phyloP scores from a whole-genome alignment of 305 asterid genomes.

The Fraxinus greggii region DNA sequence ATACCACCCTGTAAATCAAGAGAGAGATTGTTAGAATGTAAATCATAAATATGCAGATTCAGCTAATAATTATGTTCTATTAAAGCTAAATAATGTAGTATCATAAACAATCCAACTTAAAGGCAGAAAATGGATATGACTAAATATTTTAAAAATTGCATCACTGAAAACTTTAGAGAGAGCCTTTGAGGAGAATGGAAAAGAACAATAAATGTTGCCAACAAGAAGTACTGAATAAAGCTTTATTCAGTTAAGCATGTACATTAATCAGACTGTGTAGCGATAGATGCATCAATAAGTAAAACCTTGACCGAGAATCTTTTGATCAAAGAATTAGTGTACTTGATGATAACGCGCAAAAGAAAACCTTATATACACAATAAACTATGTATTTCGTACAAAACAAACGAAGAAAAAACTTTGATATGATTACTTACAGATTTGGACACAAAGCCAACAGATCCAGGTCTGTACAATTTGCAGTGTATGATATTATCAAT shows the following conservation, averaged over 20 bases:
- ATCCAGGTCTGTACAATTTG: conserved; percentile 96
- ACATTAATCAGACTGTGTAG: neutral
- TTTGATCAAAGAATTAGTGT: neutral
- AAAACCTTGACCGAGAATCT: conserved; percentile 7
- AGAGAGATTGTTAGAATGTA: conserved; percentile 25
- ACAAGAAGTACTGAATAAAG: neutral
- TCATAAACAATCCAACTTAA: conserved; percentile 10
- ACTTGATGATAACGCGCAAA: neutral
- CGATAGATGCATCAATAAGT: conserved; percentile 17
- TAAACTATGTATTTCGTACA: neutral
- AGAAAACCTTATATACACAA: neutral
- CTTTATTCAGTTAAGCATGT: neutral
- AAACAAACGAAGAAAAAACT: neutral
- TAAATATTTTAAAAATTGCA: neutral
- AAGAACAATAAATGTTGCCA: neutral
- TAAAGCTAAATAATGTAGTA: conserved; percentile 9
- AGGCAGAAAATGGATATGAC: conserved; percentile 6
- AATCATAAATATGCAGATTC: neutral
- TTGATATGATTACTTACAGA: conserved; percentile 53
- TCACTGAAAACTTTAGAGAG: neutral
- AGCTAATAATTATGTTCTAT: neutral
- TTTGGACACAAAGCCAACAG: conserved; percentile 97
- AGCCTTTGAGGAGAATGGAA: neutral
- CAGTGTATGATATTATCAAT: conserved; percentile 86
- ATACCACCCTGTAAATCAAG: conserved; percentile 78